These are phyloP conservation scores for Saitozyma sp. DNA, from an alignment of 768 basidiomycete genomes.

Conservation along the genomic window DNA sequence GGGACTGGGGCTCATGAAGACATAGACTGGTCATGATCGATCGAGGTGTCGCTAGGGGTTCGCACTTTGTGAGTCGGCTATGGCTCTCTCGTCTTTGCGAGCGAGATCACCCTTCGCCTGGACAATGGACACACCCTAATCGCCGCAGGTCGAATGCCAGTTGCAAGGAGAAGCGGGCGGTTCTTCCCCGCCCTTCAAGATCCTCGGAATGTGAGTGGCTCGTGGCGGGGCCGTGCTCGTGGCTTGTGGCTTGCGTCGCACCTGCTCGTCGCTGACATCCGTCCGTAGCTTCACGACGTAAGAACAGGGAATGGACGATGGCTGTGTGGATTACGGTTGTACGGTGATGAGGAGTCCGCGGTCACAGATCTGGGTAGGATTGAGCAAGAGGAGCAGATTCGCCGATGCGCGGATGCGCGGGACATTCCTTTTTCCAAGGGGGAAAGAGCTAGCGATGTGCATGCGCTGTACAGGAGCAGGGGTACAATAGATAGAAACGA, in stretches of 20 bases:
- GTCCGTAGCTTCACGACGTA: conserved; percentile 31
- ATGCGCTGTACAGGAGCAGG: too few species aligned
- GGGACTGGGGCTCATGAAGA: background rate
- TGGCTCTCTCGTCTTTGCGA: background rate
- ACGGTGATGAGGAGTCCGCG: too few species aligned
- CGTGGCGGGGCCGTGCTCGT: background rate
- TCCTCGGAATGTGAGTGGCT: conserved; percentile 84
- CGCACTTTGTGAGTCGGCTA: conserved; percentile 65
- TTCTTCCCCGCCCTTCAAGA: conserved; percentile 77
- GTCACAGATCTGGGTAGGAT: too few species aligned
- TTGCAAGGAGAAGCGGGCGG: conserved; percentile 83
- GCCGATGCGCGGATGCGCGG: too few species aligned
- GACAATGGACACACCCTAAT: background rate
- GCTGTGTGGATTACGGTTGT: background rate
- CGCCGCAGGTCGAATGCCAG: conserved; percentile 69
- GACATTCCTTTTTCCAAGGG: too few species aligned
- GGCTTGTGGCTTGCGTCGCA: too few species aligned
- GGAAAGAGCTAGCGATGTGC: too few species aligned
- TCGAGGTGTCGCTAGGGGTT: conserved; percentile 75
- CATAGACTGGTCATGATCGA: conserved; percentile 81
- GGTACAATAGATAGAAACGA: too few species aligned
- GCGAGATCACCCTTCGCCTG: background rate
- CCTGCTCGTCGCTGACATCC: conserved; percentile 1
- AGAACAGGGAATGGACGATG: background rate
- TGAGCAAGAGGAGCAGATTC: too few species aligned